A percentile compares a stretch with the other conserved stretches of the same genome.
phyloP scores from a whole-genome alignment of 192 early-diverging fungal species.

The Borealophlyctis nickersoniae region DNA sequence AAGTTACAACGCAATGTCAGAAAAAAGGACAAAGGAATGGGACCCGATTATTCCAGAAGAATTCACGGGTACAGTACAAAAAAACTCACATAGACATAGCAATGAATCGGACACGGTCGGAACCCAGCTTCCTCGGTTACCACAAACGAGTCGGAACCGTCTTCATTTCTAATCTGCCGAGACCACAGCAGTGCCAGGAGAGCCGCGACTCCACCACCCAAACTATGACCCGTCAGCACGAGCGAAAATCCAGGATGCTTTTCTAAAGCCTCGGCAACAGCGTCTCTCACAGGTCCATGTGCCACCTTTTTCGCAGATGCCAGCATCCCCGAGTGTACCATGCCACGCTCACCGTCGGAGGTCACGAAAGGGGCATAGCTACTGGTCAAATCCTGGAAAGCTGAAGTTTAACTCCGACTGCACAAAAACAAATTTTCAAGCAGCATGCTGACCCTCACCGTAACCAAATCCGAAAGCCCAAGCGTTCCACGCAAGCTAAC shows the following conservation, averaged over 20 bases:
- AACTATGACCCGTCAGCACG: constrained; percentile 81
- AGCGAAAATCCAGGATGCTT: constrained; percentile 76
- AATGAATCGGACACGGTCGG: constrained; percentile 77
- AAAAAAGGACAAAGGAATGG: too few species aligned
- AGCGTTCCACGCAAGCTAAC: constrained; percentile 50
- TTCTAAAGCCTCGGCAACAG: constrained; percentile 69
- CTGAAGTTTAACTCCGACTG: neutral
- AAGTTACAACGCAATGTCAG: too few species aligned
- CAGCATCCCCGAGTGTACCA: constrained; percentile 43
- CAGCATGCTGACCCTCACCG: constrained; percentile 23
- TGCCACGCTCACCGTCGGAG: constrained; percentile 19
- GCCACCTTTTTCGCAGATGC: constrained; percentile 32
- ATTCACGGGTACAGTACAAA: too few species aligned
- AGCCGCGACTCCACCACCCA: constrained; percentile 86
- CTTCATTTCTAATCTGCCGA: constrained; percentile 33
- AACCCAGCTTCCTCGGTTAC: constrained; percentile 24
- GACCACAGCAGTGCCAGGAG: constrained; percentile 81
- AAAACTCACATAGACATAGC: constrained; percentile 76
- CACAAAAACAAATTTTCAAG: neutral
- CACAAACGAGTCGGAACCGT: constrained; percentile 30
- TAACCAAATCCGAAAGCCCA: constrained; percentile 46
- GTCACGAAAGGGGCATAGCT: constrained; percentile 30
- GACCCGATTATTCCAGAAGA: too few species aligned
- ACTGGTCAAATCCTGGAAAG: constrained; percentile 27
- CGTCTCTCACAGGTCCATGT: constrained; percentile 37